Evolutionary conservation across 2,329 filamentous ascomycete species (phyloP), one percentile per base, ranked within the genome.

Genomic region (Pseudocercospora vitis): DNA sequence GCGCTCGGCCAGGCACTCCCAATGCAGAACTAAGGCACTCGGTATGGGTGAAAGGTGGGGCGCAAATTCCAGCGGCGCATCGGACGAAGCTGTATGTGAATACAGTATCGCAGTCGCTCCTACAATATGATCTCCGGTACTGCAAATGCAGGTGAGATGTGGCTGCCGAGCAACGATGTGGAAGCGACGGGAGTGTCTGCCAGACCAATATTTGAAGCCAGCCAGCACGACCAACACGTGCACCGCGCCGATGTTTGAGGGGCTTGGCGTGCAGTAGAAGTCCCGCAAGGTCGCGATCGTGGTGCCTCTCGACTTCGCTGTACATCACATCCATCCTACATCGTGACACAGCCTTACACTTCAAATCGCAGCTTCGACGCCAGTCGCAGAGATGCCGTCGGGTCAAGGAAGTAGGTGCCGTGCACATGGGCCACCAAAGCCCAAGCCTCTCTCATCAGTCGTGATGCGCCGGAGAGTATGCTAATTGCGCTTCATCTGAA

Each of bases 331-430:
- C n/a, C n/a, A n/a, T n/a, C n/a, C n/a, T n/a, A n/a, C n/a, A n/a
- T n/a, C n/a, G n/a, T n/a, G n/a, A n/a, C n/a, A n/a, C n/a, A n/a
- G n/a, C n/a, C n/a, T n/a, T n/a, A n/a, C n/a, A n/a, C n/a, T n/a
- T n/a, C n/a, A n/a, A n/a, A n/a, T n/a, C n/a, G n/a, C n/a, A n/a
- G n/a, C n/a, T n/a, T n/a, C n/a, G n/a, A n/a, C n/a, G n/a, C n/a
- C 31, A 39, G 12, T 48, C 61, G 55, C 61, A 60, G 73, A 65
- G 32, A 79, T 79, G 76, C 75, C 75, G 68, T 78, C 76, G 66
- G 76, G 76, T 68, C 67, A 71, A 72, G 76, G 76, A 73, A 65
- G 76, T 78, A 65, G 50, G 74, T 69, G 28, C 12, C 44, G 19
- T n/a, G n/a, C n/a, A n/a, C n/a, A n/a, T n/a, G n/a, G n/a, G n/a